Evolutionary conservation across 345 rosid species (phyloP).

Genomic region (Heritiera fomes): DNA sequence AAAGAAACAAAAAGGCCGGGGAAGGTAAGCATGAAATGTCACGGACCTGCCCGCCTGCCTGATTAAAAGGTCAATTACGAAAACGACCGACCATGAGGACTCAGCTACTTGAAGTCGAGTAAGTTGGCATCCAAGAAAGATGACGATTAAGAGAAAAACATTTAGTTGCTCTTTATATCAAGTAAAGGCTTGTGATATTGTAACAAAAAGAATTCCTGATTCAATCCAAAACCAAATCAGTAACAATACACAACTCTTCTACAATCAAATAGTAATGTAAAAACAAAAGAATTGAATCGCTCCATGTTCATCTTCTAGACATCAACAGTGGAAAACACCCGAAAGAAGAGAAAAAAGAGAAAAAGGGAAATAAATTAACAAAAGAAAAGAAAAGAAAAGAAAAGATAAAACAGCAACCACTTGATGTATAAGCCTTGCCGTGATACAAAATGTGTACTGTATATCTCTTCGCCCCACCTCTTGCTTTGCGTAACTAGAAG

Average conservation of each 20-base stretch:
- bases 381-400: neutral
- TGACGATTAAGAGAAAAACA: too few relatives aligned
- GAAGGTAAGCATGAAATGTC: too few relatives aligned
- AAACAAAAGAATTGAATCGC: neutral
- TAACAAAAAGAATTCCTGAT: conserved; percentile 32
- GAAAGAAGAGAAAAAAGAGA: neutral
- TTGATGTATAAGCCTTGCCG: conserved; percentile 29
- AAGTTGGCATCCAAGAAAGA: too few relatives aligned
- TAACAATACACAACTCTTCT: conserved; percentile 32
- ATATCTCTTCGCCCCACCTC: conserved; percentile 23
- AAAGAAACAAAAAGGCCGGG: too few relatives aligned
- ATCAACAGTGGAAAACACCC: conserved; percentile 21
- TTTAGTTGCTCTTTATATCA: neutral
- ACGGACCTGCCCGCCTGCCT: too few relatives aligned
- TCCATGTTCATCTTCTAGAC: conserved; percentile 17
- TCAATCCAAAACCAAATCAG: conserved; percentile 42
- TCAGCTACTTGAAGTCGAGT: too few relatives aligned
- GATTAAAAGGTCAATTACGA: too few relatives aligned
- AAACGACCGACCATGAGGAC: too few relatives aligned
- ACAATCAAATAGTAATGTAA: conserved; percentile 24
- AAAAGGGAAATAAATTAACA: neutral
- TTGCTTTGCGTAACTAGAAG: conserved; percentile 40
- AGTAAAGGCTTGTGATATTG: conserved; percentile 1
- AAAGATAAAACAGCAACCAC: conserved; percentile 24
- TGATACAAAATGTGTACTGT: conserved; percentile 28